These are phyloP conservation scores for Hericium erinaceus DNA, from an alignment of 768 basidiomycete genomes.

Conservation along the genomic window DNA sequence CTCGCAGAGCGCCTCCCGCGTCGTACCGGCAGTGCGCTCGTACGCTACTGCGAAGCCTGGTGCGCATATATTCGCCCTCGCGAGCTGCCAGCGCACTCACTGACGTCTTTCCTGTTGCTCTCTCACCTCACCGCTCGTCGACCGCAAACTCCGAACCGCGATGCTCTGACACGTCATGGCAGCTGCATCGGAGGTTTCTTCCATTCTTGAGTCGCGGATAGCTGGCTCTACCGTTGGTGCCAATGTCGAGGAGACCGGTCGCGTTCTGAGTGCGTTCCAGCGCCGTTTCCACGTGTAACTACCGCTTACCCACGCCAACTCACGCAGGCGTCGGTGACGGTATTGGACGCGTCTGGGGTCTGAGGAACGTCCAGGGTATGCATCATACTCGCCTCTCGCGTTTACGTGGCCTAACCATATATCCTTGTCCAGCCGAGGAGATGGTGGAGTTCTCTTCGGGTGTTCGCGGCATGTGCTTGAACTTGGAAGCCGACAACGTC, in stretches of 20 bases:
- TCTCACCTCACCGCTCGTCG: constrained; percentile 5
- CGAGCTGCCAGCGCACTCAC: constrained; percentile 9
- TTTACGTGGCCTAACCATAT: constrained; percentile 11
- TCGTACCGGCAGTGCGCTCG: constrained; percentile 55
- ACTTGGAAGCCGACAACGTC: constrained; percentile 99
- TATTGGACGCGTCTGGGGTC: constrained; percentile 99
- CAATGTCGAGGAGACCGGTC: constrained; percentile 98
- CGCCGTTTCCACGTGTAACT: not conserved
- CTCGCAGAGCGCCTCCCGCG: constrained; percentile 29
- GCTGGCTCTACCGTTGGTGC: constrained; percentile 83
- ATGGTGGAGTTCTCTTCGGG: constrained; percentile 99
- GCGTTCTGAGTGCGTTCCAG: constrained; percentile 79
- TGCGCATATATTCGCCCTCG: constrained; percentile 29
- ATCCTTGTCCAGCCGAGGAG: constrained; percentile 72
- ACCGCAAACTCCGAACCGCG: constrained; percentile 19
- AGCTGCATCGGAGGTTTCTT: constrained; percentile 99
- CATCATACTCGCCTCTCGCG: constrained; percentile 13
- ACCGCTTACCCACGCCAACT: constrained; percentile 18
- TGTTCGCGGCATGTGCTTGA: constrained; percentile 99
- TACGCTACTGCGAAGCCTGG: constrained; percentile 99
- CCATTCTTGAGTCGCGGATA: constrained; percentile 98
- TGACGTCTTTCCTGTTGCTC: constrained; percentile 1
- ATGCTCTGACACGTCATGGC: constrained; percentile 26
- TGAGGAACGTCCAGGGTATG: constrained; percentile 93
- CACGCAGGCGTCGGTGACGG: constrained; percentile 93